Percentiles rank a stretch among this genome's conserved stretches.
These are phyloP conservation scores for Funneliformis mosseae DNA, from an alignment of 192 early-diverging fungal genomes.

Conservation along the genomic window DNA sequence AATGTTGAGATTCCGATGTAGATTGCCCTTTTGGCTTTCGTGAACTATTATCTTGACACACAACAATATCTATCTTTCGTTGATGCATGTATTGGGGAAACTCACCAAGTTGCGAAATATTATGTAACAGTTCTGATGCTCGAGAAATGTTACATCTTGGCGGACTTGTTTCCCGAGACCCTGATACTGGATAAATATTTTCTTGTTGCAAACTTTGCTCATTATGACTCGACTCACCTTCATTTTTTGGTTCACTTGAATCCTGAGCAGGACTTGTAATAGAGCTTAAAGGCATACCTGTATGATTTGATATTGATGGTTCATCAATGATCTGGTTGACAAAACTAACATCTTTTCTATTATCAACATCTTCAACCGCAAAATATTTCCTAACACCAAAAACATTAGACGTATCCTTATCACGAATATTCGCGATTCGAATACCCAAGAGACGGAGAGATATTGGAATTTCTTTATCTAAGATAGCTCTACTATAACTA, in stretches of 20 bases:
- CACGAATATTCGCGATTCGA: background rate
- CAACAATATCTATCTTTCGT: no score
- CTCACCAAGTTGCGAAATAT: no score
- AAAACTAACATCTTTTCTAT: background rate
- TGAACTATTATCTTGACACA: no score
- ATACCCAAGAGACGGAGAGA: background rate
- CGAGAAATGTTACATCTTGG: no score
- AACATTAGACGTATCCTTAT: background rate
- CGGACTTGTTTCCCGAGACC: no score
- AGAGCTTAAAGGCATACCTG: background rate
- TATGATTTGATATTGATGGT: background rate
- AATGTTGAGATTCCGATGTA: no score
- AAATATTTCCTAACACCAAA: background rate
- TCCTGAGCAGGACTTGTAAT: background rate
- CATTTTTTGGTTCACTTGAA: background rate
- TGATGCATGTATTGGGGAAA: no score
- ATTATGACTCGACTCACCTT: no score
- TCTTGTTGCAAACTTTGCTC: no score
- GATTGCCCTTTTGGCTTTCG: no score
- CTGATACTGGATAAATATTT: no score
- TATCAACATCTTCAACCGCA: background rate
- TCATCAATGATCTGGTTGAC: background rate
- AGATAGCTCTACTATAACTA: background rate
- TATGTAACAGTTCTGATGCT: no score
- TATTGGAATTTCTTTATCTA: background rate